A percentile compares a stretch with the other conserved stretches of the same genome.
Conservation (phyloP, 208 protist genomes). For the Strigomonas oncopelti region DNA sequence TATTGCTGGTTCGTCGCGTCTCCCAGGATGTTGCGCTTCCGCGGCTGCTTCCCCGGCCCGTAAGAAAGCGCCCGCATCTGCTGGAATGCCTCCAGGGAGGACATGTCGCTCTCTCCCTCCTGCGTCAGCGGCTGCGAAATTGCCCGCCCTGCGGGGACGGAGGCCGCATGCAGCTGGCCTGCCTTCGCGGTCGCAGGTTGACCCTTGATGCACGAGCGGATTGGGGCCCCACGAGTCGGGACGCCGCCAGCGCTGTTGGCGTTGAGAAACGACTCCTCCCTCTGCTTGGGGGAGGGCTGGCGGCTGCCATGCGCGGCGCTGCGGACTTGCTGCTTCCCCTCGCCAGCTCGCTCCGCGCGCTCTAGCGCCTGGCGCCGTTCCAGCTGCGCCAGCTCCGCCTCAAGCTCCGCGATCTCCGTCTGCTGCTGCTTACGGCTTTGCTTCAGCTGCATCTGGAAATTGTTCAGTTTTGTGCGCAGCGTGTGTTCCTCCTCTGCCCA, state of each 20-base stretch:
- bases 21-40: constrained; percentile 62
- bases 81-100: constrained; percentile 27
- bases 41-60: constrained; percentile 37
- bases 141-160: constrained; percentile 53
- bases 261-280: constrained; percentile 45
- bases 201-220: constrained; percentile 57
- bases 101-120: background rate
- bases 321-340: constrained; percentile 33
- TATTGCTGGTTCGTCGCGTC: constrained; percentile 65
- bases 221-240: constrained; percentile 26
- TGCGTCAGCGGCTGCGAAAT: constrained; percentile 40
- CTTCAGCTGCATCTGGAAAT: constrained; percentile 46
- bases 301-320: constrained; percentile 20
- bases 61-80: constrained; percentile 63
- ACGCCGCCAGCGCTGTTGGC: constrained; percentile 25
- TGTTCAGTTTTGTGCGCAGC: constrained; percentile 49
- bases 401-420: constrained; percentile 50
- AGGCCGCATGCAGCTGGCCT: constrained; percentile 14
- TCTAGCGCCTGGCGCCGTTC: constrained; percentile 44
- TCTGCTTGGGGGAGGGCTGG: constrained; percentile 17
- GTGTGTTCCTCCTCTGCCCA: constrained; percentile 85
- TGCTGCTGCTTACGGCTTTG: constrained; percentile 40
- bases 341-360: constrained; percentile 37
- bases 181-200: constrained; percentile 1
- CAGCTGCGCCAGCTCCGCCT: constrained; percentile 48